phyloP scores from a whole-genome alignment of 2,329 filamentous ascomycete species.

The Lasiodiplodia sp. region DNA sequence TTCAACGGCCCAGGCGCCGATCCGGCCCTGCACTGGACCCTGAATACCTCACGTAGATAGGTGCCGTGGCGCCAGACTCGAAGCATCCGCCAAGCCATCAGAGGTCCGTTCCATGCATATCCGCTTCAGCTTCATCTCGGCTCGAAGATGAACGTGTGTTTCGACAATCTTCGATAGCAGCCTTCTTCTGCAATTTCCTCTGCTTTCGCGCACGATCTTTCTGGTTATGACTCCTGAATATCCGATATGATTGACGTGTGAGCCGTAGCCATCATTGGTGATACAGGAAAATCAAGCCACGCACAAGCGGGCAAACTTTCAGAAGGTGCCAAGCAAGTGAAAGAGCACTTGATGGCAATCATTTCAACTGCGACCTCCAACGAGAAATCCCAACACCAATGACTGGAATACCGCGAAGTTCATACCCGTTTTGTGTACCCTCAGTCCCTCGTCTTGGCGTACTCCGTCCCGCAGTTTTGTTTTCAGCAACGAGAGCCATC shows the following conservation, averaged over 20 bases:
- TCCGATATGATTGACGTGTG: not conserved
- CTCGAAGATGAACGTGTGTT: not conserved
- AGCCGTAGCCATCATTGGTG: not conserved
- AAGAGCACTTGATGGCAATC: too few relatives aligned
- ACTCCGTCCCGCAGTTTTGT: too few relatives aligned
- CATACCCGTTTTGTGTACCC: too few relatives aligned
- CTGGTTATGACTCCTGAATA: not conserved
- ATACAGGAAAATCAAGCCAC: not conserved
- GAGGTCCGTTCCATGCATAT: not conserved
- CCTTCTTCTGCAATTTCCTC: not conserved
- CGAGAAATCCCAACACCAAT: too few relatives aligned
- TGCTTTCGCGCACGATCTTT: not conserved
- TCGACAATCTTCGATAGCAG: not conserved
- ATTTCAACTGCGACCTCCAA: too few relatives aligned
- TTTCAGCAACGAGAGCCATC: too few relatives aligned
- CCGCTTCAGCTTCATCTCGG: not conserved
- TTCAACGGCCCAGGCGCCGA: not conserved
- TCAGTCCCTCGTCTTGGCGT: too few relatives aligned
- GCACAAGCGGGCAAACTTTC: too few relatives aligned
- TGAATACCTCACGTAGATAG: not conserved
- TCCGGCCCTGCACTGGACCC: conserved; percentile 11
- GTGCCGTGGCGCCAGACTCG: not conserved
- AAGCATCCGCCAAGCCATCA: not conserved
- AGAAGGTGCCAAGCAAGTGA: too few relatives aligned
- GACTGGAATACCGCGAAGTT: too few relatives aligned